Base-by-base conservation (phyloP, 108 stramenopile genomes). In the Poteriospumella lacustris region DNA sequence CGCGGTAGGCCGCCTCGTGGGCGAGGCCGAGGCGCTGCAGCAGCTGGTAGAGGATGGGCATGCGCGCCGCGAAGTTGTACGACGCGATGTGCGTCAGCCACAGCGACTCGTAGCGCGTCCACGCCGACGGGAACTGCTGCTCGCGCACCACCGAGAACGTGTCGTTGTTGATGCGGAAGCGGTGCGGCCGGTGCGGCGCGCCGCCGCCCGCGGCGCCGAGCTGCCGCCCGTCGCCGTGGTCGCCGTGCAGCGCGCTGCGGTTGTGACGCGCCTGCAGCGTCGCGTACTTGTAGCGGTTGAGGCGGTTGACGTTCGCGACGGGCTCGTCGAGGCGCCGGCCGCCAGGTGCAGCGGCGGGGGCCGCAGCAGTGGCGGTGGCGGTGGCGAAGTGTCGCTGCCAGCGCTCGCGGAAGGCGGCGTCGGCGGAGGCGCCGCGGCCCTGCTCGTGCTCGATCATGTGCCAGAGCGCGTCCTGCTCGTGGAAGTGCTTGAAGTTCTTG, bases 401-500 rank as follows among this genome's bases (percentile, higher is more conserved):
- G 28, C 28, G 36, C 36, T 34, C 36, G 12, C 3, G 15, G 36
- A 12, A 64, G 9, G 3, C 31, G 28, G 9, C 3, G 5, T 19
- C 9, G 36, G 15, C 36, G 5, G 36, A 31, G 28, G 9, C 3
- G 36, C 28, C 28, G 36, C 31, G 9, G 24, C 36, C 9, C 36
- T 64, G 28, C 5, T 3, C 12, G 36, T 19, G 36, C 5, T 3
- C 24, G 28, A 64, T 12, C 60, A 64, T 64, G 5, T 12, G 24
- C 60, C 60, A 64, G 28, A 64, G 36, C 5, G 60, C 60, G 36
- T 64, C 60, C 36, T 64, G 60, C 36, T 64, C 60, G 36, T 64
- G 60, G 60, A 64, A 64, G 36, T 64, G 60, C 36, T 64, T 64
- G 60, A 64, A 64, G 24, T 64, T 64, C 31, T 64, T 64, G 24